Conservation (phyloP, 495 filamentous ascomycete species). For the Penicillium cataractarum region DNA sequence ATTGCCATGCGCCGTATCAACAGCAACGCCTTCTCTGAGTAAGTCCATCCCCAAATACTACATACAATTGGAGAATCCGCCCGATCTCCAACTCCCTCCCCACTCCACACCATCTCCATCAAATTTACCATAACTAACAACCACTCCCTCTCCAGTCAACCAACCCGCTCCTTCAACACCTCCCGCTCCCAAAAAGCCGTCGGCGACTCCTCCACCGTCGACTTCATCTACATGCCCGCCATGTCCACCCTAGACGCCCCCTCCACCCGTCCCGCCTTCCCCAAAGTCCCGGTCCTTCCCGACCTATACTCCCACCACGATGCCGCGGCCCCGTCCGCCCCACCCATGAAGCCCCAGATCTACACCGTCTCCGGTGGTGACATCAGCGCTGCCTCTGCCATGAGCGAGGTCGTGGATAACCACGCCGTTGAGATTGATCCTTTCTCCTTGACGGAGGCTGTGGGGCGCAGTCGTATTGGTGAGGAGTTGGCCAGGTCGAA, state of each 20-base stretch:
- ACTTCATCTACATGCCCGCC: slow-evolving; percentile 65
- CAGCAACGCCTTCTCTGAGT: slow-evolving; percentile 45
- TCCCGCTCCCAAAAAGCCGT: slow-evolving; percentile 56
- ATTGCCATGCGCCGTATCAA: slow-evolving; percentile 55
- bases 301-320: slow-evolving; percentile 41
- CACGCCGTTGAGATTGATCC: slow-evolving; percentile 59
- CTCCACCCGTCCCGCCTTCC: slow-evolving; percentile 27
- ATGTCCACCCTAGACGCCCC: slow-evolving; percentile 46
- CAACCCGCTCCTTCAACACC: slow-evolving; percentile 62
- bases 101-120: not conserved
- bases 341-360: slow-evolving; percentile 60
- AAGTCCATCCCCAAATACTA: slow-evolving; percentile 21
- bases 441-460: slow-evolving; percentile 58
- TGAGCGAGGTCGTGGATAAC: slow-evolving; percentile 65
- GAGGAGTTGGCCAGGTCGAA: slow-evolving; percentile 38
- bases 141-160: slow-evolving; percentile 23
- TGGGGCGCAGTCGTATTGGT: slow-evolving; percentile 46
- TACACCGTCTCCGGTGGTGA: slow-evolving; percentile 57
- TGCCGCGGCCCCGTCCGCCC: slow-evolving; percentile 24
- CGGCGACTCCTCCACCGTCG: slow-evolving; percentile 63
- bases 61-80: not conserved
- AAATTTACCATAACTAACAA: slow-evolving; percentile 24
- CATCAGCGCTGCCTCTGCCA: slow-evolving; percentile 51
- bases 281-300: slow-evolving; percentile 59
- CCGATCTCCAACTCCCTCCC: not conserved